A percentile compares a stretch with the other conserved stretches of the same genome.
Evolutionary conservation across 441 rosid species (phyloP).

Genomic region (Erodium texanum): DNA sequence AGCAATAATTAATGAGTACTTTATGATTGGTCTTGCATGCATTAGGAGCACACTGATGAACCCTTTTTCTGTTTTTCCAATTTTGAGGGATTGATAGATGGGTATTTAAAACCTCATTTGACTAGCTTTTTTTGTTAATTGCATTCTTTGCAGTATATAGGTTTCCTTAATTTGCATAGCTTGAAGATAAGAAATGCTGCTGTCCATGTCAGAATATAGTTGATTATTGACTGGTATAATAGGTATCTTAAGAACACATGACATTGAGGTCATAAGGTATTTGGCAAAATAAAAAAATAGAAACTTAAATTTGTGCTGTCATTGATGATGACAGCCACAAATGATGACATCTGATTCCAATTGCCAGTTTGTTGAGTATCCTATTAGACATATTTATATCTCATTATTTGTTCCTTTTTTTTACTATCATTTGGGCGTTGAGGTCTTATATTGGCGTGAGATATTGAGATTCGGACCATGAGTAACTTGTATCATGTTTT

Average conservation of each 20-base stretch:
- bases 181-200: constrained; percentile 12
- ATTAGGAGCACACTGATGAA: constrained; percentile 7
- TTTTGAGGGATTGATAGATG: neutral
- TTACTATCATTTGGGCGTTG: neutral
- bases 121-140: neutral
- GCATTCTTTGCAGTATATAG: constrained; percentile 11
- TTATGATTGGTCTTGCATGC: constrained; percentile 14
- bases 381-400: neutral
- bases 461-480: neutral
- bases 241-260: neutral
- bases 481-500: neutral
- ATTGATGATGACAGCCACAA: neutral
- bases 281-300: no score
- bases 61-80: neutral
- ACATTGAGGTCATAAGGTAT: neutral
- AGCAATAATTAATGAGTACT: constrained; percentile 7
- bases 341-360: neutral
- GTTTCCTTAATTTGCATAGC: constrained; percentile 1
- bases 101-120: constrained; percentile 6
- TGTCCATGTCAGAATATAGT: neutral
- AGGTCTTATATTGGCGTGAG: neutral
- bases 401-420: neutral
- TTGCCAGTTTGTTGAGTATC: neutral
- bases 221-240: neutral
- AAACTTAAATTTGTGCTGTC: neutral